Base-by-base conservation (phyloP, 2,329 filamentous ascomycete species). In the Westerdykella sp. region DNA sequence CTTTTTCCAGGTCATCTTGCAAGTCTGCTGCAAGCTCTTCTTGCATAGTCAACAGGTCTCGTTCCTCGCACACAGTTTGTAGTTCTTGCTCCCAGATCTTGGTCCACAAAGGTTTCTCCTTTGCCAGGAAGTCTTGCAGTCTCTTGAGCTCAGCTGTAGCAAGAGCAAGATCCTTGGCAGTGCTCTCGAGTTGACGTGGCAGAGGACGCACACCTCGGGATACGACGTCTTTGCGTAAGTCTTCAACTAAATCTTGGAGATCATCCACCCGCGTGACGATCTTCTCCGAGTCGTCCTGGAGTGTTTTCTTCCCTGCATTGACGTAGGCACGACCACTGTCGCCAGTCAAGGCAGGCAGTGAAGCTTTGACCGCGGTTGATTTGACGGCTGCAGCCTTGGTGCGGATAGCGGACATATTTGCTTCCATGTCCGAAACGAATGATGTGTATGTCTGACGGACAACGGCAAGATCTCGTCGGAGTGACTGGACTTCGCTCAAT, bases 71-170 rank as follows among this genome's bases (percentile, higher is more conserved):
- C 2, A 98, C 91, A 41, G 91, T 84, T 67, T 97, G 88, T 37
- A 98, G 75, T 67, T 97, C 90, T 69, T 94, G 90, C 77, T 97
- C 91, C 93, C 93, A 98, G 51, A 97, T 95, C 79, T 96, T 96
- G 42, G 89, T 96, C 91, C 93, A 98, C 45, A 96, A 76, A 0
- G 93, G 93, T 68, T 95, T 95, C 76, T 98, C 93, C 37, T 81
- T 80, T 56, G 83, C 84, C 71, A 98, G 79, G 72, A 86, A 95
- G 13, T 95, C 90, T 63, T 95, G 87, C 78, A 98, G 84, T 70
- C 87, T 90, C 77, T 87, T 93, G 49, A 98, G 80, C 60, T 96
- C 90, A 60, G 88, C 84, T 39, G 83, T 85, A 25, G 93, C 82
- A 43, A 76, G 70, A 39, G 83, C 81, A 49, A 98, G 89, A 56